Percentiles rank a stretch among this genome's conserved stretches.
Evolutionary conservation across 495 filamentous ascomycete species (phyloP).

Genomic region (Daldinia grandis): DNA sequence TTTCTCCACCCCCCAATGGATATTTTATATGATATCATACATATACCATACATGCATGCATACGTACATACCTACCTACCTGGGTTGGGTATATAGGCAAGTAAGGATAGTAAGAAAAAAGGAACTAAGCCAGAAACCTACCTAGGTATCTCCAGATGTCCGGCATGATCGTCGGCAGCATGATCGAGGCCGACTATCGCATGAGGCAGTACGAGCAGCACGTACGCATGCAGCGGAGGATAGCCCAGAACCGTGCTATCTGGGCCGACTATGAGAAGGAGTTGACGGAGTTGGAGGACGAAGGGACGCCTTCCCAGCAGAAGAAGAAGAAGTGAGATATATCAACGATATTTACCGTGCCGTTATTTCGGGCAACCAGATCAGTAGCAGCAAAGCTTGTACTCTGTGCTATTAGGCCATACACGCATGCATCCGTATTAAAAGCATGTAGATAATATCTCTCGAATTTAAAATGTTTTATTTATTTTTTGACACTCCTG

Average conservation of each 20-base stretch:
- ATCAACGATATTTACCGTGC: background rate
- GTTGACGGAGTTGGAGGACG: slow-evolving; percentile 38
- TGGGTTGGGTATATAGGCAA: too few relatives aligned
- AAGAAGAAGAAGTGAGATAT: slow-evolving; percentile 24
- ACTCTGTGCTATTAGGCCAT: slow-evolving; percentile 15
- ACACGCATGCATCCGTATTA: slow-evolving; percentile 7
- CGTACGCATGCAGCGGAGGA: slow-evolving; percentile 69
- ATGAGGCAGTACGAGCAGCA: slow-evolving; percentile 72
- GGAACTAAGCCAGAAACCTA: background rate
- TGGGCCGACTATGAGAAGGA: slow-evolving; percentile 57
- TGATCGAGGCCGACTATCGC: slow-evolving; percentile 81
- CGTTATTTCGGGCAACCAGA: background rate
- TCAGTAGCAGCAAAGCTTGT: background rate
- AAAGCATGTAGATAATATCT: slow-evolving; percentile 16
- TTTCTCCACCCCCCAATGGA: too few relatives aligned
- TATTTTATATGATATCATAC: background rate
- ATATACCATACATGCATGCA: too few relatives aligned
- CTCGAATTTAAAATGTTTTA: too few relatives aligned
- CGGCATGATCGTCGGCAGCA: slow-evolving; percentile 84
- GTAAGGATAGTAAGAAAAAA: background rate
- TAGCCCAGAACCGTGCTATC: slow-evolving; percentile 67
- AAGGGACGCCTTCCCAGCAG: slow-evolving; percentile 3
- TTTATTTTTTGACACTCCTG: slow-evolving; percentile 12
- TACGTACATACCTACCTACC: too few relatives aligned
- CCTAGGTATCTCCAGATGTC: slow-evolving; percentile 85